phyloP scores from a whole-genome alignment of 768 basidiomycete species.

The Cyclocybe aegerita region DNA sequence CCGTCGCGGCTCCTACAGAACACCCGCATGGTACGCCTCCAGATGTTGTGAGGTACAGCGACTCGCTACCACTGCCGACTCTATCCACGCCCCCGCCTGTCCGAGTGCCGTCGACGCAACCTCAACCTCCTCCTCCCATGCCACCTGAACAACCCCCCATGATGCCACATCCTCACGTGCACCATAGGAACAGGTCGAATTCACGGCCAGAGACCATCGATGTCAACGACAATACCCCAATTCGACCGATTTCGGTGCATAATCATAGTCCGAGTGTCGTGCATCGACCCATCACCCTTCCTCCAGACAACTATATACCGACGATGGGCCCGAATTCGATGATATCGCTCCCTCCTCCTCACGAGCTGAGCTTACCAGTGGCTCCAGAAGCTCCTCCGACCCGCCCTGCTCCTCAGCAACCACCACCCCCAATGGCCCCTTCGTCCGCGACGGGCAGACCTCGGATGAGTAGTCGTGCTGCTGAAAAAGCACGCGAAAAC shows the following conservation, averaged over 20 bases:
- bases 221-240: conserved; percentile 12
- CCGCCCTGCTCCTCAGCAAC: neutral
- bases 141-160: conserved; percentile 7
- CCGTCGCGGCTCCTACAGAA: neutral
- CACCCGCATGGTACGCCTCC: conserved; percentile 9
- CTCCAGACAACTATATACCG: conserved; percentile 53
- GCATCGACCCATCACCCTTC: conserved; percentile 29
- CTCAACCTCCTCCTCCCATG: conserved; percentile 18
- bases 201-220: conserved; percentile 15
- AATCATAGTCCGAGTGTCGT: conserved; percentile 20
- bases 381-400: conserved; percentile 8
- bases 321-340: conserved; percentile 34
- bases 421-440: conserved; percentile 6
- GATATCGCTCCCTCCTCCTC: conserved; percentile 51
- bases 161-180: conserved; percentile 1
- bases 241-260: conserved; percentile 16
- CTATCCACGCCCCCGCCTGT: conserved; percentile 20
- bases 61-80: conserved; percentile 18
- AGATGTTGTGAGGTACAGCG: conserved; percentile 14
- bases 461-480: neutral
- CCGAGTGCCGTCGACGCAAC: conserved; percentile 20
- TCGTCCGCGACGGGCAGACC: neutral
- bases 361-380: conserved; percentile 37
- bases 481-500: no score
- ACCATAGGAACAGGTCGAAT: neutral